Evolutionary conservation across 768 basidiomycete genomes (phyloP), one percentile per base, ranked within the genome.

Genomic region (Jaapia argillacea): DNA sequence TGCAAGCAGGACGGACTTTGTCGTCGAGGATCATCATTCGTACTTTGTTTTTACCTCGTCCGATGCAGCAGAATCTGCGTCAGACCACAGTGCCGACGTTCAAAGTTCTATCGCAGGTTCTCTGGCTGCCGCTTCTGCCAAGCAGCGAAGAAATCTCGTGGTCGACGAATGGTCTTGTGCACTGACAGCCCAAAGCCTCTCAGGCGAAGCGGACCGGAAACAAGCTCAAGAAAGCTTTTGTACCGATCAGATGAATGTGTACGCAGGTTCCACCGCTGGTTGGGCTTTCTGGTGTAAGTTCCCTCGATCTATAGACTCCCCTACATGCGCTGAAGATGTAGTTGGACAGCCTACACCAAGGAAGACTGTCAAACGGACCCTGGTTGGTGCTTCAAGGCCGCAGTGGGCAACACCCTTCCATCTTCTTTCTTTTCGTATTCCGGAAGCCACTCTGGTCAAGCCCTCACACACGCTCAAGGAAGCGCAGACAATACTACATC

Each of bases 11-110:
- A 51, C 57, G 1, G 79, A 82, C 49, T 87, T 84, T 46, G 68
- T 82, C 20, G 74, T 86, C 4, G 67, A 81, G 47, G 85, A 89
- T 46, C 77, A 85, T 54, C 85, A 87, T 51, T 77, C 79, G 33
- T 77, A 85, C 65, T 75, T 81, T 50, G 75, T 84, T 48, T 85
- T 78, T 49, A 75, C 79, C 0, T 58, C 70, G 2, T 52, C 63
- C 2, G 83, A 86, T 50, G 58, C 63, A 16, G 52, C 51, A 13
- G 65, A 63, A 58, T 70, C 56, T 36, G 82, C 61, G 6, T 59
- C 55, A 44, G 59, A 65, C 20, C 73, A 75, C 45, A 67, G 67
- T 3, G 48, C 57, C 20, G 64, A 69, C 24, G 46, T 77, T 28
- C 48, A 51, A 22, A 49, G 53, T 10, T 43, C 47, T 24, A 59